phyloP scores from a whole-genome alignment of 495 filamentous ascomycete species.

The Aspergillus avenaceus region DNA sequence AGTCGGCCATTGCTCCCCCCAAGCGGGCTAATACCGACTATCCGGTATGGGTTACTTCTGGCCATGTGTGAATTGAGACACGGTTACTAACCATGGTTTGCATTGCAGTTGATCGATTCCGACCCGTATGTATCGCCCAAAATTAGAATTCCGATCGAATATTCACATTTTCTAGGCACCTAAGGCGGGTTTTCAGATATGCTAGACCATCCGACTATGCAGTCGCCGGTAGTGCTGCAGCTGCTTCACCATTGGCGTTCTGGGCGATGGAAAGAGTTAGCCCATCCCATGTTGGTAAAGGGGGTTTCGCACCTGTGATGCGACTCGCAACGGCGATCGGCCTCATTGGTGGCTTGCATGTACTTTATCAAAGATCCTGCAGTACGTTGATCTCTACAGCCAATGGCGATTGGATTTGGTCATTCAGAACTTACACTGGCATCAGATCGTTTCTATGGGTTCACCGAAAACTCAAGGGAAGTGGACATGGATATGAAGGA shows the following conservation, averaged over 20 bases:
- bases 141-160: conserved; percentile 6
- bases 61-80: background rate
- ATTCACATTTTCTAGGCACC: conserved; percentile 59
- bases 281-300: conserved; percentile 74
- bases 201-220: conserved; percentile 79
- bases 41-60: conserved; percentile 55
- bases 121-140: conserved; percentile 70
- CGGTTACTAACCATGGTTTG: conserved; percentile 25
- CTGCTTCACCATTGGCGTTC: conserved; percentile 67
- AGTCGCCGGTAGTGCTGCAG: conserved; percentile 59
- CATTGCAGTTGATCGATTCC: conserved; percentile 83
- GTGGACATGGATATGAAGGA: conserved; percentile 95
- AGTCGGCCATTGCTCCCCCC: conserved; percentile 63
- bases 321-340: conserved; percentile 70
- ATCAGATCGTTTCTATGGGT: conserved; percentile 80
- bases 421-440: conserved; percentile 12
- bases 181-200: conserved; percentile 84
- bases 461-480: conserved; percentile 85
- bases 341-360: conserved; percentile 67
- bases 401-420: background rate
- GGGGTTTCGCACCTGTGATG: conserved; percentile 79
- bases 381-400: conserved; percentile 36
- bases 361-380: conserved; percentile 71
- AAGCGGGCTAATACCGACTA: conserved; percentile 73
- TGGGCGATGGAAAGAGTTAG: conserved; percentile 74